Percentiles rank a stretch among this genome's conserved stretches.
phyloP scores from a whole-genome alignment of 371 early-diverging fungal genomes.

The Vittaforma corneae region DNA sequence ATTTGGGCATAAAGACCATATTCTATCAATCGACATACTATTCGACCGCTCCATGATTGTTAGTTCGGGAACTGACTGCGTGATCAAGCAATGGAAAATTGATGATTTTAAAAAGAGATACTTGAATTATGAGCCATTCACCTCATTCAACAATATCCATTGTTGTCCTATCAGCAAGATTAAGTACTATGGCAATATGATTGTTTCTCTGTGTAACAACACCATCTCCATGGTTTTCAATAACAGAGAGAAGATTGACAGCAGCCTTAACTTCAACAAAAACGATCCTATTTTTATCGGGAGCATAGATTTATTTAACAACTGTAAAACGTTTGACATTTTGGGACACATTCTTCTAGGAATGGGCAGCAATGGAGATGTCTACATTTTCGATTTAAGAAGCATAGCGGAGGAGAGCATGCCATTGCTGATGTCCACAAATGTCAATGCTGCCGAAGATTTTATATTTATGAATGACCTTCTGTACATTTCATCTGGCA shows the following conservation, averaged over 20 bases:
- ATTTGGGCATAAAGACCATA: slow-evolving; percentile 62
- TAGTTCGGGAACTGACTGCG: slow-evolving; percentile 64
- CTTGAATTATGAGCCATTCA: slow-evolving; percentile 24
- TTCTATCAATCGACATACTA: slow-evolving; percentile 63
- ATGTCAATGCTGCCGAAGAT: neutral
- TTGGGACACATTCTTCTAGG: slow-evolving; percentile 11
- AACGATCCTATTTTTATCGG: slow-evolving; percentile 11
- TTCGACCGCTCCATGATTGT: slow-evolving; percentile 60
- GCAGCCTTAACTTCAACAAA: neutral
- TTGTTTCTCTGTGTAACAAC: slow-evolving; percentile 32
- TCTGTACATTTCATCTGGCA: slow-evolving; percentile 6
- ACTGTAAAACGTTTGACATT: slow-evolving; percentile 10
- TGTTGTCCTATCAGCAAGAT: slow-evolving; percentile 33
- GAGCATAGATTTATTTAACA: slow-evolving; percentile 1
- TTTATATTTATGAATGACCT: slow-evolving; percentile 8
- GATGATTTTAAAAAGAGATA: neutral
- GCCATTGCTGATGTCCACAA: slow-evolving; percentile 5
- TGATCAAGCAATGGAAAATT: slow-evolving; percentile 61
- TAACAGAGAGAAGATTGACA: slow-evolving; percentile 8
- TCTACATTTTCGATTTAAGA: slow-evolving; percentile 20
- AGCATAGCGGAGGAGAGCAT: neutral
- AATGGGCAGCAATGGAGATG: slow-evolving; percentile 6
- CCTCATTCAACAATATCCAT: slow-evolving; percentile 21
- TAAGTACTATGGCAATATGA: slow-evolving; percentile 45
- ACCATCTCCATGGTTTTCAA: slow-evolving; percentile 11